phyloP scores from a whole-genome alignment of 2,329 filamentous ascomycete genomes.

The Metarhizium album region DNA sequence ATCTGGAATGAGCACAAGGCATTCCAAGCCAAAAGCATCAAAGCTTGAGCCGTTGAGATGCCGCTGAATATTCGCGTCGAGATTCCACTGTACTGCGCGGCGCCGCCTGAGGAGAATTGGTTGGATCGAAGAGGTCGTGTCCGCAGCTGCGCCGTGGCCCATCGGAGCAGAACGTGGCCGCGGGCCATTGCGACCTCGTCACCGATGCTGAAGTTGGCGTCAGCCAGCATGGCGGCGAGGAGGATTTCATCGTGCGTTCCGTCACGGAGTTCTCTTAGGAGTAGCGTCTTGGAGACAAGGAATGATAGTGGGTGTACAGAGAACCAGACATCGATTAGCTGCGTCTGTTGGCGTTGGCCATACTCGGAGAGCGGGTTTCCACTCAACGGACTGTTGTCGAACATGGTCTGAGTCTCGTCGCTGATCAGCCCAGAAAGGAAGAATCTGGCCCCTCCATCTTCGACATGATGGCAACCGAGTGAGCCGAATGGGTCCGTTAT shows the following conservation, averaged over 20 bases:
- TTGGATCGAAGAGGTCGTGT: slow-evolving; percentile 15
- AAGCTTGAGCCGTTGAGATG: slow-evolving; percentile 22
- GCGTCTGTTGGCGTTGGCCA: slow-evolving; percentile 21
- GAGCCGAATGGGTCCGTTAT: slow-evolving; percentile 20
- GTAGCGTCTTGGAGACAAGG: slow-evolving; percentile 29
- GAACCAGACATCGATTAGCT: slow-evolving; percentile 31
- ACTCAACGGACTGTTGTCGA: slow-evolving; percentile 14
- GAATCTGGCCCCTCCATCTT: slow-evolving; percentile 16
- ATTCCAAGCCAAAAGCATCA: slow-evolving; percentile 27
- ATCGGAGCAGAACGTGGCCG: slow-evolving; percentile 22
- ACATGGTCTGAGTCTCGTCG: slow-evolving; percentile 21
- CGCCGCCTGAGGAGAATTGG: slow-evolving; percentile 12
- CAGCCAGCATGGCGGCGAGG: slow-evolving; percentile 27
- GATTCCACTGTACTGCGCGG: slow-evolving; percentile 15
- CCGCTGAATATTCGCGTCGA: slow-evolving; percentile 22
- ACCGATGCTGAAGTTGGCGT: slow-evolving; percentile 24
- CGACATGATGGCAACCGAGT: slow-evolving; percentile 18
- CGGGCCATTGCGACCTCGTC: slow-evolving; percentile 16
- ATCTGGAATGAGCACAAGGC: slow-evolving; percentile 20
- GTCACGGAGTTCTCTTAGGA: slow-evolving; percentile 26
- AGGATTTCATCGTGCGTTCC: slow-evolving; percentile 28
- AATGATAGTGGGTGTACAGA: slow-evolving; percentile 28
- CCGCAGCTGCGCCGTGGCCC: slow-evolving; percentile 23
- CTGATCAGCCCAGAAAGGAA: slow-evolving; percentile 17
- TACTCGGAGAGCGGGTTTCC: slow-evolving; percentile 19